Percentiles rank a stretch among this genome's conserved stretches.
phyloP scores from a whole-genome alignment of 495 filamentous ascomycete species.

The Lineolata rhizophorae region DNA sequence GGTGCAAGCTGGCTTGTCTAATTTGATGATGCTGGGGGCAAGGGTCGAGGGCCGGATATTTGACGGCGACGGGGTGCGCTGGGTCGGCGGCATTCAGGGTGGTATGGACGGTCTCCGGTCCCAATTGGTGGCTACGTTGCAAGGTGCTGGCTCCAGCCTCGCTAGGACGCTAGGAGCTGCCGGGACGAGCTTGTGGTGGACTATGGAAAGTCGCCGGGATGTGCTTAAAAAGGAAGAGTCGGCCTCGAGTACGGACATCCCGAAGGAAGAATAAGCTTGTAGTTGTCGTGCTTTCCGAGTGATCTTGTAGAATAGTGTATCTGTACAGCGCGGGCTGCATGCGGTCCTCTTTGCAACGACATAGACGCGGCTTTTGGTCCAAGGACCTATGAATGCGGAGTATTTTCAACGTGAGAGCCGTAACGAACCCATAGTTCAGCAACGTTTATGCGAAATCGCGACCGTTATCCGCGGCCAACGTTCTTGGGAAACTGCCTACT shows the following conservation, averaged over 20 bases:
- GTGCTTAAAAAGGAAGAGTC: conserved; percentile 58
- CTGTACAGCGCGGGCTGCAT: no score
- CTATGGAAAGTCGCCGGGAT: conserved; percentile 53
- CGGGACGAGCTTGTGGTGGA: conserved; percentile 59
- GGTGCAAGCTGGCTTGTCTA: conserved; percentile 62
- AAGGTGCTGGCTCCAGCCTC: conserved; percentile 49
- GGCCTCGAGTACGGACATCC: conserved; percentile 10
- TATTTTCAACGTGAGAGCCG: no score
- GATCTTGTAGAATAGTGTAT: no score
- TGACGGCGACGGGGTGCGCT: conserved; percentile 55
- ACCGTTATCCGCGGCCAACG: no score
- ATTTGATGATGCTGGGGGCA: conserved; percentile 68
- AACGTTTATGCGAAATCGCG: no score
- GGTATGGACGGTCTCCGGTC: conserved; percentile 64
- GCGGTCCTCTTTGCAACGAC: no score
- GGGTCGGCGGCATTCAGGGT: conserved; percentile 66
- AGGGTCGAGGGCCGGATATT: conserved; percentile 65
- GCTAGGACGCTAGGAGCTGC: conserved; percentile 53
- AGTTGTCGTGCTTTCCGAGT: no score
- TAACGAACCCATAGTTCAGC: no score
- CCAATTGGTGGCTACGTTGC: conserved; percentile 58
- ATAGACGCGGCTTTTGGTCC: no score
- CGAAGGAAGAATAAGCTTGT: no score
- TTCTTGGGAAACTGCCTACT: no score
- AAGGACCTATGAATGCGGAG: no score